Evolutionary conservation across 164 flowering plant species (phyloP).

Genomic region (Amborella trichopoda): DNA sequence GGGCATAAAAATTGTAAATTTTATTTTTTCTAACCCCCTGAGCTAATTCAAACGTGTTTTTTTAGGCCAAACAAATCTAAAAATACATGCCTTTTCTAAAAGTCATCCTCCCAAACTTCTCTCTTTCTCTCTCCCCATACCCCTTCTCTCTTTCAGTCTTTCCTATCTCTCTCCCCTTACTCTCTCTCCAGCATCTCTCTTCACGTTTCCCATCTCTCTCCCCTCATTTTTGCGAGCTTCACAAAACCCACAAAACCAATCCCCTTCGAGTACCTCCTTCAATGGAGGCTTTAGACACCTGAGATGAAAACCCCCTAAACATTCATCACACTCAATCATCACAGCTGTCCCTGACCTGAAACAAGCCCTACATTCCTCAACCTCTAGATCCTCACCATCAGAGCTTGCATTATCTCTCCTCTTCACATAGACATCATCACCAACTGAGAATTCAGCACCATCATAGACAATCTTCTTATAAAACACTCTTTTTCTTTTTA

Average conservation of each 20-base stretch:
- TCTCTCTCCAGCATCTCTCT: too few species aligned
- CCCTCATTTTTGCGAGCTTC: slow-evolving; percentile 49
- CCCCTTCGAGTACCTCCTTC: slow-evolving; percentile 83
- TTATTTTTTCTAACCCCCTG: too few species aligned
- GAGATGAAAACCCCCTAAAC: slow-evolving; percentile 87
- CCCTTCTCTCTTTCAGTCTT: too few species aligned
- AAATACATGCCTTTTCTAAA: too few species aligned
- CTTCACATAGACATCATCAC: slow-evolving; percentile 91
- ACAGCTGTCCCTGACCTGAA: slow-evolving; percentile 46
- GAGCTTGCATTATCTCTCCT: slow-evolving; percentile 73
- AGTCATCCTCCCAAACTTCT: too few species aligned
- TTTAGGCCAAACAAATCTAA: too few species aligned
- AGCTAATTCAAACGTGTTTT: too few species aligned
- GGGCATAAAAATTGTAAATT: too few species aligned
- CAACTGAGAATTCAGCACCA: slow-evolving; percentile 59
- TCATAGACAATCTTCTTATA: slow-evolving; percentile 71
- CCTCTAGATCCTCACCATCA: slow-evolving; percentile 65
- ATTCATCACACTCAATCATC: slow-evolving; percentile 92
- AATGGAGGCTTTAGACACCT: slow-evolving; percentile 78
- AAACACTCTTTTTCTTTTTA: slow-evolving; percentile 27
- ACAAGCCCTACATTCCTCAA: slow-evolving; percentile 79
- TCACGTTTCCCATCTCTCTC: too few species aligned
- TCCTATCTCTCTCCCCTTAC: too few species aligned
- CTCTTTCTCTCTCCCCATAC: too few species aligned
- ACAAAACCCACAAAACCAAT: slow-evolving; percentile 82